Evolutionary conservation across 352 stramenopile species (phyloP).

Genomic region (Phytophthora capsici): DNA sequence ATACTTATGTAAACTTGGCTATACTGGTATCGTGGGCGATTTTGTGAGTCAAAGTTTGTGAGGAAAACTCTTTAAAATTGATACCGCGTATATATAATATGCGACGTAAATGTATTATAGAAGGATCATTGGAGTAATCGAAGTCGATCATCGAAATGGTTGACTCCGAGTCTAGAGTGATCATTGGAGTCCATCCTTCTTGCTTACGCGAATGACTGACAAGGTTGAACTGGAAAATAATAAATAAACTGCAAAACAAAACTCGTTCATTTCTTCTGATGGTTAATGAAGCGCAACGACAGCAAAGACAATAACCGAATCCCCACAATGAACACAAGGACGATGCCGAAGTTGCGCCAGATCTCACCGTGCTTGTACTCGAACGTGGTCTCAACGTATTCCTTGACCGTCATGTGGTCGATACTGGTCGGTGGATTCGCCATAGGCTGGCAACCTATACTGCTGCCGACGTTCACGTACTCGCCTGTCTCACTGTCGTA

Average conservation of each 20-base stretch:
- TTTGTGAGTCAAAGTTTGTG: background rate
- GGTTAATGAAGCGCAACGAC: slow-evolving; percentile 11
- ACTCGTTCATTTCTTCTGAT: slow-evolving; percentile 38
- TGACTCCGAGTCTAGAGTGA: background rate
- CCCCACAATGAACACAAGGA: slow-evolving; percentile 47
- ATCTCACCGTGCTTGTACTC: slow-evolving; percentile 56
- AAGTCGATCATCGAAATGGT: background rate
- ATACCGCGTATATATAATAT: background rate
- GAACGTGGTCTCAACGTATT: slow-evolving; percentile 50
- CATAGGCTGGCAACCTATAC: slow-evolving; percentile 46
- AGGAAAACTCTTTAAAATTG: background rate
- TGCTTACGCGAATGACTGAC: background rate
- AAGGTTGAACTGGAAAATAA: background rate
- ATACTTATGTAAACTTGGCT: background rate
- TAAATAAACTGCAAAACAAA: too few relatives aligned
- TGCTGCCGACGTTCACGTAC: slow-evolving; percentile 24
- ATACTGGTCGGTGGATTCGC: slow-evolving; percentile 29
- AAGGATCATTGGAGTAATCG: background rate
- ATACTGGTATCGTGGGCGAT: background rate
- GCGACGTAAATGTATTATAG: background rate
- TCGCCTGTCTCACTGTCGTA: slow-evolving; percentile 24
- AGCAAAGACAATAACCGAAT: slow-evolving; percentile 49
- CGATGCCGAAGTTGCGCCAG: slow-evolving; percentile 40
- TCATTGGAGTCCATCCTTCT: slow-evolving; percentile 17
- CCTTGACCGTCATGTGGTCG: slow-evolving; percentile 44